phyloP scores from a whole-genome alignment of 225 moss, liverwort and hornwort genomes.

The Marchantia paleacea region DNA sequence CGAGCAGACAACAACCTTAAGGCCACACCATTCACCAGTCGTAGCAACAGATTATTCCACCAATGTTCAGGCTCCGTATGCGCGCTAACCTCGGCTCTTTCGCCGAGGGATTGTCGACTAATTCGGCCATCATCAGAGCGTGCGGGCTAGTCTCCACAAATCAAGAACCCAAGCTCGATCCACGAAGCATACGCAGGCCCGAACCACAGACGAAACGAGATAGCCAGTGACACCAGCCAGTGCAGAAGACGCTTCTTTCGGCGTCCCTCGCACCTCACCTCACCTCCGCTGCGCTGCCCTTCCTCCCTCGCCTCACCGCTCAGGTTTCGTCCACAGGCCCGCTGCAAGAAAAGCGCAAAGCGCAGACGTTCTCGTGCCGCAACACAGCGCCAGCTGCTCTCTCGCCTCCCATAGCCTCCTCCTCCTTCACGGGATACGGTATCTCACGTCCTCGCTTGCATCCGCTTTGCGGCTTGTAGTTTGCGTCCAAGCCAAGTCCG shows the following conservation, averaged over 20 bases:
- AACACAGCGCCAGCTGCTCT: neutral
- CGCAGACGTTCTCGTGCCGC: neutral
- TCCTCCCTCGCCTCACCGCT: neutral
- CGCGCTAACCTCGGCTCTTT: neutral
- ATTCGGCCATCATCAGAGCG: neutral
- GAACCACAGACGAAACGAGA: neutral
- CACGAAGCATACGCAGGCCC: neutral
- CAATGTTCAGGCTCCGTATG: neutral
- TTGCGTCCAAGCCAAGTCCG: too few relatives aligned
- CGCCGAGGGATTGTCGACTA: neutral
- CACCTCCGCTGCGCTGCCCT: neutral
- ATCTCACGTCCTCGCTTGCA: too few relatives aligned
- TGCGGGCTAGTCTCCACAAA: neutral
- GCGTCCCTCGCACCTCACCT: neutral
- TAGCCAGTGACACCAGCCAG: neutral
- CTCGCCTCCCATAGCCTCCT: neutral
- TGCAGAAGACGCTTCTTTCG: neutral
- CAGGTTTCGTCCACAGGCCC: constrained; percentile 1
- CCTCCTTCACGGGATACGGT: neutral
- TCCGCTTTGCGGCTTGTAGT: too few relatives aligned
- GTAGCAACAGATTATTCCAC: neutral
- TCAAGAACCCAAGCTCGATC: neutral
- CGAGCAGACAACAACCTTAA: neutral
- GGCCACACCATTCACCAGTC: neutral
- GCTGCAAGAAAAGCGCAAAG: constrained; percentile 2